Evolutionary conservation across 1,139 yeast species (phyloP).

Genomic region (Geotrichum reessii): DNA sequence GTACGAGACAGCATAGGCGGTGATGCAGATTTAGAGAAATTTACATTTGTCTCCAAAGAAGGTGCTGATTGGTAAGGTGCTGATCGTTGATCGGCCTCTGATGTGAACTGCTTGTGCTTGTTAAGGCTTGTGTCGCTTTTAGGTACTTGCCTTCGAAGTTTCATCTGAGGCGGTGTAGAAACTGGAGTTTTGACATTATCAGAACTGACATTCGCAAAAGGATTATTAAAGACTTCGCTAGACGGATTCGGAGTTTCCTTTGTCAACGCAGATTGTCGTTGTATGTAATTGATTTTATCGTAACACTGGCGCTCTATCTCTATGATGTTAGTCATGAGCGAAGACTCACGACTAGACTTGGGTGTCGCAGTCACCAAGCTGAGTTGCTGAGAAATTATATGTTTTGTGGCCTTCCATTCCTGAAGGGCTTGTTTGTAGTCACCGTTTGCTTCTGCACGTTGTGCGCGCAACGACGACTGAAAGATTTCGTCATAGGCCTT

Average conservation of each 20-base stretch:
- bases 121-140: slow-evolving; percentile 7
- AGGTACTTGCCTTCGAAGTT: background rate
- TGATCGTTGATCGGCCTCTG: slow-evolving; percentile 3
- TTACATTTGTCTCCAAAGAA: slow-evolving; percentile 4
- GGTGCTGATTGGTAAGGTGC: slow-evolving; percentile 14
- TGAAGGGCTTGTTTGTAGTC: slow-evolving; percentile 30
- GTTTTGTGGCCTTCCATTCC: slow-evolving; percentile 32
- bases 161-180: background rate
- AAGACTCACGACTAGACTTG: slow-evolving; percentile 29
- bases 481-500: slow-evolving; percentile 37
- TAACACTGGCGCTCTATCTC: slow-evolving; percentile 37
- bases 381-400: slow-evolving; percentile 29
- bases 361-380: slow-evolving; percentile 28
- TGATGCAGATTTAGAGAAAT: slow-evolving; percentile 2
- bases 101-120: slow-evolving; percentile 1
- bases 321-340: slow-evolving; percentile 31
- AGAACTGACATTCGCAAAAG: slow-evolving; percentile 3
- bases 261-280: background rate
- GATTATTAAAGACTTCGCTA: background rate
- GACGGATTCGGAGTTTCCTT: background rate
- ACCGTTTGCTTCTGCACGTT: slow-evolving; percentile 32
- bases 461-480: slow-evolving; percentile 34
- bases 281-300: slow-evolving; percentile 31
- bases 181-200: background rate
- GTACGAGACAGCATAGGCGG: slow-evolving; percentile 6